Percentiles rank a stretch among this genome's conserved stretches.
These are phyloP conservation scores for Raphidocelis subcapitata DNA, from an alignment of 139 green algal genomes.

Conservation along the genomic window DNA sequence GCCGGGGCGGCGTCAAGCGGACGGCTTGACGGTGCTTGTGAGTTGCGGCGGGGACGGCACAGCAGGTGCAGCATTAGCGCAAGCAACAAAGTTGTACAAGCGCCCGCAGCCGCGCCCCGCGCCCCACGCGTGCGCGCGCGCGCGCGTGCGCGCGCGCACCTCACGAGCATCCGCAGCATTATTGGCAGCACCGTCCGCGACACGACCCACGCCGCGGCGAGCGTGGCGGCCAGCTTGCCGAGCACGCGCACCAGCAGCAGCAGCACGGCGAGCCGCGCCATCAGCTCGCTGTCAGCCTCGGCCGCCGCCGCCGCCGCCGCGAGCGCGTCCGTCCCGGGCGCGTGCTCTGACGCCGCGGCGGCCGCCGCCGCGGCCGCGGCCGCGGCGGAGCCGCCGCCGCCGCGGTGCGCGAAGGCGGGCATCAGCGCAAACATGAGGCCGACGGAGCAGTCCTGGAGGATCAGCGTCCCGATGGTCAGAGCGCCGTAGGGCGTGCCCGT, in stretches of 20 bases:
- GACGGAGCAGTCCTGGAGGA: conserved; percentile 90
- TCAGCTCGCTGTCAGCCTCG: conserved; percentile 6
- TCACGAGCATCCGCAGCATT: conserved; percentile 50
- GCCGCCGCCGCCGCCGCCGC: background rate
- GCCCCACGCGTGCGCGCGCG: too few relatives aligned
- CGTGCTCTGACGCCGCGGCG: conserved; percentile 3
- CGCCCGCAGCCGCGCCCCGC: background rate
- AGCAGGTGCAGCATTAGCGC: background rate
- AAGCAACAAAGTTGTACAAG: background rate
- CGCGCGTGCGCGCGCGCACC: conserved; percentile 5
- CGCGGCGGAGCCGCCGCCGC: background rate
- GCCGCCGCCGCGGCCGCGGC: background rate
- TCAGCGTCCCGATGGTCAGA: conserved; percentile 92
- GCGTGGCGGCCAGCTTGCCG: conserved; percentile 27
- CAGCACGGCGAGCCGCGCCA: conserved; percentile 13
- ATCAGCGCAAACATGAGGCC: conserved; percentile 95
- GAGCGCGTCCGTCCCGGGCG: background rate
- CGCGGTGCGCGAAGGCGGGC: conserved; percentile 65
- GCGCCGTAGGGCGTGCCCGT: conserved; percentile 67
- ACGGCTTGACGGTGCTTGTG: too few relatives aligned
- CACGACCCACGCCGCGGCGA: conserved; percentile 39
- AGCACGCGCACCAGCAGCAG: conserved; percentile 36
- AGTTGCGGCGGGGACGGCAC: too few relatives aligned
- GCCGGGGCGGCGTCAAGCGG: too few relatives aligned
- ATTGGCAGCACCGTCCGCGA: conserved; percentile 62